Conservation (phyloP, 768 basidiomycete species). For the Exsudoporus frostii region DNA sequence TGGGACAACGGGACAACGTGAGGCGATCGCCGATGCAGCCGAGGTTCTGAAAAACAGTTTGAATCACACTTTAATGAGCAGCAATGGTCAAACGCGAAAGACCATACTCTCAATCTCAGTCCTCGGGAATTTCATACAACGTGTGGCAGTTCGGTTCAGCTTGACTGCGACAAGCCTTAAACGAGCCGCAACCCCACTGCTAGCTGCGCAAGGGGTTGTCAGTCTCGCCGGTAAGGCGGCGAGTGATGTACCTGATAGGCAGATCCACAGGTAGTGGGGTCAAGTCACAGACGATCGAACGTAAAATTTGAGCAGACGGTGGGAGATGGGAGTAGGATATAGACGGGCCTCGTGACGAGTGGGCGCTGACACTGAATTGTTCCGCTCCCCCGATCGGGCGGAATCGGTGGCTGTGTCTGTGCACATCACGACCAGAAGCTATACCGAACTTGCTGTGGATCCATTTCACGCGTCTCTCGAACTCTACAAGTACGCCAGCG, state of each 20-base stretch:
- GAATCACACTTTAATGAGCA: not conserved
- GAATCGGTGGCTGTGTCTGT: slow-evolving; percentile 25
- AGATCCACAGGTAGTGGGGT: slow-evolving; percentile 12
- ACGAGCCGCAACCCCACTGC: not conserved
- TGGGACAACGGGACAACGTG: slow-evolving; percentile 5
- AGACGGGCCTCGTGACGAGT: slow-evolving; percentile 5
- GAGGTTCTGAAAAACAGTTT: slow-evolving; percentile 7
- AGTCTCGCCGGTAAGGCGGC: not conserved
- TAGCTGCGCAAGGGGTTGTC: not conserved
- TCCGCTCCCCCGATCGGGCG: slow-evolving; percentile 6
- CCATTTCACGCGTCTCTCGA: not conserved
- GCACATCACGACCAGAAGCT: too few species aligned
- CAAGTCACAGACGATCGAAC: slow-evolving; percentile 13
- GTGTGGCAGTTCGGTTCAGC: slow-evolving; percentile 5
- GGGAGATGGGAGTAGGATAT: slow-evolving; percentile 18
- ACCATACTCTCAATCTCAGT: slow-evolving; percentile 4
- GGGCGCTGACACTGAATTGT: slow-evolving; percentile 1
- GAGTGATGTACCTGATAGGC: slow-evolving; percentile 4
- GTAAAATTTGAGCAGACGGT: slow-evolving; percentile 6
- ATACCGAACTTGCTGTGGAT: not conserved
- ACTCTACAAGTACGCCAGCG: not conserved
- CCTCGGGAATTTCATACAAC: not conserved
- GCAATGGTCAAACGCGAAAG: not conserved
- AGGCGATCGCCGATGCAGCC: not conserved
- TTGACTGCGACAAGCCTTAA: not conserved